These are phyloP conservation scores for Syzygium syzygioides DNA, from an alignment of 441 rosid species.

Conservation along the genomic window DNA sequence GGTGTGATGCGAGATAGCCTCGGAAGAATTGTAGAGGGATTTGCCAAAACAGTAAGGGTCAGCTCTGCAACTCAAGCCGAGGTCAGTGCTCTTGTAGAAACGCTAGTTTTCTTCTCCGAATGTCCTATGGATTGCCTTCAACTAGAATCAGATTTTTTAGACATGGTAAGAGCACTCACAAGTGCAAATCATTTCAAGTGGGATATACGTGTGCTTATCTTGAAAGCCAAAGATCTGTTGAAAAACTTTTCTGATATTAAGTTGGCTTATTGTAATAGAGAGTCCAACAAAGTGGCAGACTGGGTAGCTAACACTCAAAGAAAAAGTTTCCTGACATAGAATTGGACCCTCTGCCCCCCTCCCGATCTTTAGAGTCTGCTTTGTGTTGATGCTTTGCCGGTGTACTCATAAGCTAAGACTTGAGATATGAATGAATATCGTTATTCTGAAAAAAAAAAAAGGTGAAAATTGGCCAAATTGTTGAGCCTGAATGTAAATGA, in stretches of 20 bases:
- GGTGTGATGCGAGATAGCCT: neutral
- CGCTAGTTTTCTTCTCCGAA: neutral
- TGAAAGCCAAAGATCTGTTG: neutral
- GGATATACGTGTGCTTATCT: neutral
- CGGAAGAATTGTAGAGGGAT: neutral
- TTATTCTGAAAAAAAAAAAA: neutral
- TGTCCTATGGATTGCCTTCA: neutral
- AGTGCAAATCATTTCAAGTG: neutral
- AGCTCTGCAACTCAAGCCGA: neutral
- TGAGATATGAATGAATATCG: neutral
- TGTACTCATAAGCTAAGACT: neutral
- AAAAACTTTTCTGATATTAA: neutral
- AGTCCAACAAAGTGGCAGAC: neutral
- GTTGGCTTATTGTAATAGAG: neutral
- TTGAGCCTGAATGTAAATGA: no score
- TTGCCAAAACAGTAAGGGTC: neutral
- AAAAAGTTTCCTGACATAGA: neutral
- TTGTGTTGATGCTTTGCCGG: neutral
- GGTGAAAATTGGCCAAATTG: no score
- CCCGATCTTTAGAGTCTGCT: neutral
- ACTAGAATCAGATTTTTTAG: neutral
- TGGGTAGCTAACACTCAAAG: neutral
- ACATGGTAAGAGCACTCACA: neutral
- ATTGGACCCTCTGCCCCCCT: neutral
- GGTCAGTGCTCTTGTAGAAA: neutral